Percentiles rank a stretch among this genome's conserved stretches.
Conservation (phyloP, 2,329 filamentous ascomycete species). For the Fusarium odoratissimum region DNA sequence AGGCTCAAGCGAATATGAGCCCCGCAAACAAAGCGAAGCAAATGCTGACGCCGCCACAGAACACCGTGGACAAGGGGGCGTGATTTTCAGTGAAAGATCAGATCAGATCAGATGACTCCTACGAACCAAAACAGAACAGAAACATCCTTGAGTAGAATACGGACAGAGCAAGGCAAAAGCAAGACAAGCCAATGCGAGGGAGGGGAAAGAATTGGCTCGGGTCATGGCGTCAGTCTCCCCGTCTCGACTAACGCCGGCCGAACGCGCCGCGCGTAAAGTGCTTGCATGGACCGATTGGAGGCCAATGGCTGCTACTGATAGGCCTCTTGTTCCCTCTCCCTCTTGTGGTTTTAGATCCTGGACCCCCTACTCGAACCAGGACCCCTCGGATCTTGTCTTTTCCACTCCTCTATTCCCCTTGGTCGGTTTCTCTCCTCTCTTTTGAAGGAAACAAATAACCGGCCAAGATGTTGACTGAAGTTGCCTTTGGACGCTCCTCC, state of each 20-base stretch:
- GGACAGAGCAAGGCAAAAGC: background rate
- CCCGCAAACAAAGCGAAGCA: conserved; percentile 21
- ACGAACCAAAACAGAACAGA: background rate
- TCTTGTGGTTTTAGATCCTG: background rate
- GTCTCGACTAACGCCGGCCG: conserved; percentile 9
- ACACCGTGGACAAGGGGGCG: conserved; percentile 11
- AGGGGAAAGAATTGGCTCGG: background rate
- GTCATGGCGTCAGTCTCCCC: conserved; percentile 38
- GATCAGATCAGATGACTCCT: background rate
- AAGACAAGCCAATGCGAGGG: background rate
- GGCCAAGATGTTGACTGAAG: background rate
- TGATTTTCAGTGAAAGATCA: conserved; percentile 2
- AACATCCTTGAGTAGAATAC: background rate
- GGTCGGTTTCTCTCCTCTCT: background rate
- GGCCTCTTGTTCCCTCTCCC: background rate
- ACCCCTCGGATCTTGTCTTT: background rate
- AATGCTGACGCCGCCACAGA: conserved; percentile 29
- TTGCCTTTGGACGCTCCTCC: background rate
- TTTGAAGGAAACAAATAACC: background rate
- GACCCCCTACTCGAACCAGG: background rate
- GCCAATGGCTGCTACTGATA: background rate
- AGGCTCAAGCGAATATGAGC: conserved; percentile 8
- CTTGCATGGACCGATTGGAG: conserved; percentile 28
- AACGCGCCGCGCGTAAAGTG: conserved; percentile 40
- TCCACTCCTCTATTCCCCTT: background rate